Evolutionary conservation across 768 basidiomycete genomes (phyloP), one percentile per base, ranked within the genome.

Genomic region (Lactifluus pinguis): DNA sequence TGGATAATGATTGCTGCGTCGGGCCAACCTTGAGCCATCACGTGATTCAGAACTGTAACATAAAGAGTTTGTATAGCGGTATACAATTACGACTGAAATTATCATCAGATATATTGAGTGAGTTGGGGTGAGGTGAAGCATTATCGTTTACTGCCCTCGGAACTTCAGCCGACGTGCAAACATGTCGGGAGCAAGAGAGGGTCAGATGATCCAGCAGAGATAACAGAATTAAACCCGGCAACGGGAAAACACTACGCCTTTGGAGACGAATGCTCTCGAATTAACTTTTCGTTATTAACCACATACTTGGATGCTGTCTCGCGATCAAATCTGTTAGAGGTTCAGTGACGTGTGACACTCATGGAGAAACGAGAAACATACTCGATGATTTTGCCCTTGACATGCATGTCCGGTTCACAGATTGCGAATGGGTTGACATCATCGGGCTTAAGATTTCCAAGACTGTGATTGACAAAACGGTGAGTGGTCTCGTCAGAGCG

Each of bases 401-500:
- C 75, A 66, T 81, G 78, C 83, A 95, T 95, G 63, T 87, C 82
- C 14, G 95, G 92, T 69, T 98, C 95, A 25, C 85, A 82, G 30
- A 97, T 74, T 15, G 92, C 89, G 67, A 94, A 93, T 0, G 92
- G 92, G 69, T 95, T 97, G 66, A 92, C 83, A 71, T 98, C 95
- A 38, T 79, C 71, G 34, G 79, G 77, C 65, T 91, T 76, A 53
- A 99, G 78, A 73, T 93, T 94, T 4, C 94, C 95, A 39, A 98
- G 77, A 60, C 89, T 91, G 75, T 98, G 95, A 73, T 98, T 98
- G 65, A 95, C 92, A 68, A 98, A 98, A 53, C 92, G 80, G 69
- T 98, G 95, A 1, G 89, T 93, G 0, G 89, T 82, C 71, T 98
- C 95, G 72, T 98, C 95, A 15, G 90, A 92, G 67, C 95, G 82